Conservation (phyloP, 225 moss, liverwort and hornwort species). For the Sphagnum tenellum region DNA sequence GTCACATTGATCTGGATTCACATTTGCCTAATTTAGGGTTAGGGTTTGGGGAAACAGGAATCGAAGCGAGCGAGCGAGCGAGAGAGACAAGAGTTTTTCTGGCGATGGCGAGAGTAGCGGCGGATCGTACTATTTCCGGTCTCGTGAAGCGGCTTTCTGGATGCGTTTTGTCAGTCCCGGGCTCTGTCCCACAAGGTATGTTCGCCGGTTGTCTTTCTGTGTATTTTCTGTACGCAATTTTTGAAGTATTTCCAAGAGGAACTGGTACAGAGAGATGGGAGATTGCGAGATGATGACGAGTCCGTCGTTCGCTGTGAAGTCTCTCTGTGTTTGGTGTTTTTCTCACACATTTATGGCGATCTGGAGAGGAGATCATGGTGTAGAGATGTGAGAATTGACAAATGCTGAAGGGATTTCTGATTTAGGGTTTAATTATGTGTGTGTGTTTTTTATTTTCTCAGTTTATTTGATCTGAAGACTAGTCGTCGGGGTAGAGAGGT, state of each 20-base stretch:
- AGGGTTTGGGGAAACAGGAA: too few relatives aligned
- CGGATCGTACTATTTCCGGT: conserved; percentile 6
- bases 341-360: not conserved
- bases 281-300: too few relatives aligned
- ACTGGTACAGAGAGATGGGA: not conserved
- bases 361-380: not conserved
- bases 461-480: not conserved
- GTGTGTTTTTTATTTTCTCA: not conserved
- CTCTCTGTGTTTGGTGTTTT: not conserved
- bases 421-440: not conserved
- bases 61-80: too few relatives aligned
- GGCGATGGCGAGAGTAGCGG: conserved; percentile 24
- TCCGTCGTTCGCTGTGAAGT: too few relatives aligned
- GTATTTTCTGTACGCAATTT: not conserved
- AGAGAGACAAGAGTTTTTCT: too few relatives aligned
- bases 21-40: too few relatives aligned
- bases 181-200: conserved; percentile 8
- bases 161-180: not conserved
- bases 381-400: not conserved
- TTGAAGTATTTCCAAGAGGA: not conserved
- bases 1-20: too few relatives aligned
- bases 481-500: too few relatives aligned
- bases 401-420: not conserved
- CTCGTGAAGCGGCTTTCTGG: conserved; percentile 22
- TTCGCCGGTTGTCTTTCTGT: conserved; percentile 20